Percentiles rank a stretch among this genome's conserved stretches.
Conservation (phyloP, 2,329 filamentous ascomycete species). For the Cercospora sp. region DNA sequence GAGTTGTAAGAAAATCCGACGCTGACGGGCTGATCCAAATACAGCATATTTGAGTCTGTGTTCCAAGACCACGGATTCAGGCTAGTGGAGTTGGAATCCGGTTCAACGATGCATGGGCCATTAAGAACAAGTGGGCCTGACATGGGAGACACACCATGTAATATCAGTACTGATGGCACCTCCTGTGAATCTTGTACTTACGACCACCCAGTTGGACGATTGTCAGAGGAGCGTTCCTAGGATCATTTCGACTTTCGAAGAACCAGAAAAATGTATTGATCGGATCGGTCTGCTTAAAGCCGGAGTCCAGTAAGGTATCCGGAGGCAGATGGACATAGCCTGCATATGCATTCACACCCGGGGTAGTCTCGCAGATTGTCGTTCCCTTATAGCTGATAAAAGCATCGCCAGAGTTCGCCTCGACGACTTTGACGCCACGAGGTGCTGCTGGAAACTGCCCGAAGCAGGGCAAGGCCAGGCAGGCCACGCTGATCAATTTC, state of each 20-base stretch:
- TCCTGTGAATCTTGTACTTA: background rate
- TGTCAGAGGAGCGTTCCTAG: conserved; percentile 50
- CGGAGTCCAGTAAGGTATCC: conserved; percentile 4
- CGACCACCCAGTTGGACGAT: conserved; percentile 61
- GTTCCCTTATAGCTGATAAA: conserved; percentile 23
- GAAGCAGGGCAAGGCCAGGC: background rate
- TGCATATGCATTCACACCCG: conserved; percentile 57
- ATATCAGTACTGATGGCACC: background rate
- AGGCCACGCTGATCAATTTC: background rate
- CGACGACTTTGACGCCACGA: conserved; percentile 12
- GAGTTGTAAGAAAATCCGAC: conserved; percentile 21
- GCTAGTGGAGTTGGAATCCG: conserved; percentile 52
- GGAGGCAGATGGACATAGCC: conserved; percentile 57
- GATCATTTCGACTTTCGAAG: conserved; percentile 50
- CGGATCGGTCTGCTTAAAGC: background rate
- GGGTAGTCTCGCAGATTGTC: conserved; percentile 57
- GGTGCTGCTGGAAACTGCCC: conserved; percentile 19
- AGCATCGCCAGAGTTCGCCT: conserved; percentile 14
- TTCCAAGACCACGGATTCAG: conserved; percentile 53
- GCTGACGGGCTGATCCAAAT: conserved; percentile 60
- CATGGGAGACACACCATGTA: conserved; percentile 51
- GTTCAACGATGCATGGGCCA: conserved; percentile 56
- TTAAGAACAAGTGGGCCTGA: conserved; percentile 51
- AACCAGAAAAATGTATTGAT: conserved; percentile 40
- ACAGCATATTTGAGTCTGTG: conserved; percentile 51